Conservation (phyloP, 2,329 filamentous ascomycete species). For the Beauveria medogensis region DNA sequence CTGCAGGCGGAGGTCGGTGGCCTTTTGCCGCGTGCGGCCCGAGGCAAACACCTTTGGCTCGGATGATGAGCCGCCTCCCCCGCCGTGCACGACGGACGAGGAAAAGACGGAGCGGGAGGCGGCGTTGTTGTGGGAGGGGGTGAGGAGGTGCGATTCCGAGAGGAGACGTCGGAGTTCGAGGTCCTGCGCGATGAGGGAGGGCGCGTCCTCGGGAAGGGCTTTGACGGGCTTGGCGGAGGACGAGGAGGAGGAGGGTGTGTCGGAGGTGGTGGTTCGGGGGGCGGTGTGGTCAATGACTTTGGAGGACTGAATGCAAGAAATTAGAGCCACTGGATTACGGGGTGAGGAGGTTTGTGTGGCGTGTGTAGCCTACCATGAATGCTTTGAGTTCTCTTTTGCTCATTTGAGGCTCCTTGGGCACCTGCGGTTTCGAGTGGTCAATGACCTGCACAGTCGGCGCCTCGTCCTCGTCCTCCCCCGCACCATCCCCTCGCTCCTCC, state of each 20-base stretch:
- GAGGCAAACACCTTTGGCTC: constrained; percentile 36
- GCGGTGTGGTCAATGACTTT: constrained; percentile 43
- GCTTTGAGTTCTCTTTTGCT: constrained; percentile 65
- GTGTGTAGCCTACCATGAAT: constrained; percentile 54
- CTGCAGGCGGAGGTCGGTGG: constrained; percentile 76
- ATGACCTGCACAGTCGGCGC: constrained; percentile 47
- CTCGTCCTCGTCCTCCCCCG: constrained; percentile 12
- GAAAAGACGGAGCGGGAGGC: constrained; percentile 41
- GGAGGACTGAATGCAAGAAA: not conserved
- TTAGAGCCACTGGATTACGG: constrained; percentile 9
- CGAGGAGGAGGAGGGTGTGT: constrained; percentile 16
- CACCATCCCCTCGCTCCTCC: constrained; percentile 17
- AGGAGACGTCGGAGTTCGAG: constrained; percentile 85
- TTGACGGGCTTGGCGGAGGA: constrained; percentile 19
- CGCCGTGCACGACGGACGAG: constrained; percentile 30
- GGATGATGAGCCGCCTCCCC: constrained; percentile 19
- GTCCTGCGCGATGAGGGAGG: constrained; percentile 77
- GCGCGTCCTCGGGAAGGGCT: constrained; percentile 47
- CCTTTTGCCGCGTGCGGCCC: constrained; percentile 71
- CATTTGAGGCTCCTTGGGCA: constrained; percentile 36
- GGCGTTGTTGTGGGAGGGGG: constrained; percentile 28
- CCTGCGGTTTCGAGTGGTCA: constrained; percentile 42
- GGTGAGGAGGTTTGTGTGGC: not conserved
- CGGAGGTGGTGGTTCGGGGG: constrained; percentile 21
- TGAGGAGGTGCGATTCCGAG: constrained; percentile 80